Evolutionary conservation across 768 basidiomycete species (phyloP), one percentile per base, ranked within the genome.

Genomic region (Fomitopsis pulvina): DNA sequence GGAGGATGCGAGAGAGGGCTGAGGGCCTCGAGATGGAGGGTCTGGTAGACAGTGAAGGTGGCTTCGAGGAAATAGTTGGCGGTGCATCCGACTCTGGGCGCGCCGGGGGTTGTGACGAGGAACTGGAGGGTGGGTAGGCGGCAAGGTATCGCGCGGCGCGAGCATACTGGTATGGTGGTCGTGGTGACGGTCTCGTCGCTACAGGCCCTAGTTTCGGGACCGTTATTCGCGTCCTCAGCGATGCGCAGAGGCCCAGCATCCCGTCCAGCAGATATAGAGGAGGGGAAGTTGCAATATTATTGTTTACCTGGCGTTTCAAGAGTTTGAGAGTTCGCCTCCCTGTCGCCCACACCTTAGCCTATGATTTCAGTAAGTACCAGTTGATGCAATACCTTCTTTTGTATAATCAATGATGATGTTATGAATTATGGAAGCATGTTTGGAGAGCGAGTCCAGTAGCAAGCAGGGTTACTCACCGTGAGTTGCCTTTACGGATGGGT

Each of bases 1-100:
- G 49, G 8, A 50, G 49, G 29, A 50, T 9, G 9, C 49, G 41
- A 6, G 40, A 50, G 37, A 50, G 27, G 12, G 44, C 9, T 11
- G 49, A 50, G 18, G 49, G 41, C 34, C 38, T 50, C 28, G 48
- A 18, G 4, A 21, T 11, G 5, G 39, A 8, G 4, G 48, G n/a
- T 18, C 20, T 20, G 27, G 41, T 21, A 7, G 22, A 16, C 25
- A 18, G 26, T 41, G 48, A 26, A 8, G 40, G 25, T 30, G 14
- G 12, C 20, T 22, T 30, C 39, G 7, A 4, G 6, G 48, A 29
- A 20, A 25, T 38, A 28, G 26, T 39, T 41, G 38, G 14, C 32
- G 46, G 32, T 12, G 34, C 4, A 20, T 16, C 20, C 18, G 28
- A n/a, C 30, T 28, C 10, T 14, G 45, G 34, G 11, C 2, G 27